Evolutionary conservation across 768 basidiomycete species (phyloP).

Genomic region (Lactarius sp.): DNA sequence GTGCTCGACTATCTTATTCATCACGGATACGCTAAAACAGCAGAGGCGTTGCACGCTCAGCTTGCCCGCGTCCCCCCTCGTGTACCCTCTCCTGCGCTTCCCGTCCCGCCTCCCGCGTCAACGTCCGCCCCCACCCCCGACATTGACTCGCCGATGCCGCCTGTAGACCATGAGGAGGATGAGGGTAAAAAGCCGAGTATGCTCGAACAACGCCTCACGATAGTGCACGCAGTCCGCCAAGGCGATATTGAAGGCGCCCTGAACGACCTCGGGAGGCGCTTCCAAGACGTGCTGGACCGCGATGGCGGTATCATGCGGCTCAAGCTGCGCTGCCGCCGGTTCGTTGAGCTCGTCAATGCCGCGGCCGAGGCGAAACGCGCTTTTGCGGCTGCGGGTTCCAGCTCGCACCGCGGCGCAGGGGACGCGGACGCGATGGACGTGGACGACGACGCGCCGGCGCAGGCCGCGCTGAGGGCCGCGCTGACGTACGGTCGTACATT

Average conservation of each 20-base stretch:
- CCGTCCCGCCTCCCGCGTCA: conserved; percentile 21
- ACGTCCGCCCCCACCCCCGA: conserved; percentile 20
- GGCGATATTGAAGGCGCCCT: conserved; percentile 74
- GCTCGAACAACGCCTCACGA: conserved; percentile 62
- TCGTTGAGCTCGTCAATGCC: conserved; percentile 57
- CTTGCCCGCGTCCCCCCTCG: conserved; percentile 12
- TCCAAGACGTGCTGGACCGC: conserved; percentile 59
- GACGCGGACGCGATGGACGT: conserved; percentile 46
- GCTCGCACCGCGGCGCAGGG: conserved; percentile 17
- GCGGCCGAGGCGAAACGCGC: conserved; percentile 23
- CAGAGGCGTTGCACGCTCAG: conserved; percentile 60
- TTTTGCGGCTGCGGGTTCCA: not conserved
- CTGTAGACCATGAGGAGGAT: conserved; percentile 32
- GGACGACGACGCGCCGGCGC: conserved; percentile 43
- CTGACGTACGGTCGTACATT: conserved; percentile 71
- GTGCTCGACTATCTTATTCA: conserved; percentile 78
- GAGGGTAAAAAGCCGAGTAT: conserved; percentile 36
- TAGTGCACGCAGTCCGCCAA: conserved; percentile 59
- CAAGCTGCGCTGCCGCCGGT: conserved; percentile 78
- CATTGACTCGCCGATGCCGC: conserved; percentile 17
- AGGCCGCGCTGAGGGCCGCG: conserved; percentile 57
- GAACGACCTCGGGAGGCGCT: conserved; percentile 46
- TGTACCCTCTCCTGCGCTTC: conserved; percentile 22
- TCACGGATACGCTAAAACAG: conserved; percentile 74
- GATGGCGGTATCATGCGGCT: conserved; percentile 71